Percentiles rank a stretch among this genome's conserved stretches.
Evolutionary conservation across 2,329 filamentous ascomycete species (phyloP).

Genomic region (Chalaropsis thielavioides): DNA sequence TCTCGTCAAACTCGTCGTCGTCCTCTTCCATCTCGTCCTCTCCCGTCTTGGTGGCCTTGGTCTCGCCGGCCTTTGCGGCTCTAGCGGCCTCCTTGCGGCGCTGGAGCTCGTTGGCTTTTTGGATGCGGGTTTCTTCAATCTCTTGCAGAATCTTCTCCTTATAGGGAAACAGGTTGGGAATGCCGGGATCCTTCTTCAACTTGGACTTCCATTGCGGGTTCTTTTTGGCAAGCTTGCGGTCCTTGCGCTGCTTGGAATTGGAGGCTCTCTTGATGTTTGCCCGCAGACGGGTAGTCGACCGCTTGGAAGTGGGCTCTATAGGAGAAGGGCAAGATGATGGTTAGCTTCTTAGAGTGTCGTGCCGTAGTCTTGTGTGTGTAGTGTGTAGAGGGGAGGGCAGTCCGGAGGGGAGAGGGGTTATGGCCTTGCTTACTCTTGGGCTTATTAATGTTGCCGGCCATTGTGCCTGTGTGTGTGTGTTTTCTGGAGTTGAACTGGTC

Average conservation of each 20-base stretch:
- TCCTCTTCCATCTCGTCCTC: conserved; percentile 33
- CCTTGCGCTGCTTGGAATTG: conserved; percentile 78
- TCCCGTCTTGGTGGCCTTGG: conserved; percentile 43
- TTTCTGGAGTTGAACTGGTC: neutral
- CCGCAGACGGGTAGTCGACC: conserved; percentile 71
- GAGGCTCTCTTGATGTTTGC: conserved; percentile 95
- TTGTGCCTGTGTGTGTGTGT: conserved; percentile 21
- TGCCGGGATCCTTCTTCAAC: conserved; percentile 94
- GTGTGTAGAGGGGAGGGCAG: neutral
- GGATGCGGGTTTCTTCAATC: conserved; percentile 73
- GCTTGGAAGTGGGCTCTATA: conserved; percentile 86
- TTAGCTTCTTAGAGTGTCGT: neutral
- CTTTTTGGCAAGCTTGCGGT: conserved; percentile 80
- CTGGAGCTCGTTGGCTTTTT: conserved; percentile 66
- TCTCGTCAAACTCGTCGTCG: conserved; percentile 35
- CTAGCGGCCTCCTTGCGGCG: conserved; percentile 58
- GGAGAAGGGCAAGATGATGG: neutral
- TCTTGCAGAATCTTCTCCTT: conserved; percentile 91
- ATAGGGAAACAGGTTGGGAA: conserved; percentile 93
- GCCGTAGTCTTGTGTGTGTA: neutral
- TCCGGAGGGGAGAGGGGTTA: neutral
- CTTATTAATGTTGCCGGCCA: conserved; percentile 42
- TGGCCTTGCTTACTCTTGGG: conserved; percentile 33
- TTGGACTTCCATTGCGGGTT: conserved; percentile 94
- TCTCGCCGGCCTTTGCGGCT: conserved; percentile 43